These are phyloP conservation scores for Fusarium buharicum DNA, from an alignment of 2,329 filamentous ascomycete genomes.

Conservation along the genomic window DNA sequence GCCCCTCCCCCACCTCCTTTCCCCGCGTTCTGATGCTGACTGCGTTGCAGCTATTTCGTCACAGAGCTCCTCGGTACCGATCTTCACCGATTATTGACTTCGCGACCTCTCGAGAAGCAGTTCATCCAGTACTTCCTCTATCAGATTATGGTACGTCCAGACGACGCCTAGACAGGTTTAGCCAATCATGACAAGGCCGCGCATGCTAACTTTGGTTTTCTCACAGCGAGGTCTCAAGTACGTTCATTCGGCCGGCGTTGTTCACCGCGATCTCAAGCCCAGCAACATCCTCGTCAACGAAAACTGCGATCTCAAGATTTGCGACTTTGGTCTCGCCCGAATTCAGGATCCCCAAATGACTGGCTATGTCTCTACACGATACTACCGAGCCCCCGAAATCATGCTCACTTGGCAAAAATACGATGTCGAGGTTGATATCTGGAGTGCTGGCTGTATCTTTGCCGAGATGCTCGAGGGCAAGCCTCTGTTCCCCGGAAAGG, in stretches of 20 bases:
- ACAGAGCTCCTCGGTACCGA: slow-evolving; percentile 98
- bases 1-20: slow-evolving; percentile 4
- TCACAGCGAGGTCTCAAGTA: slow-evolving; percentile 94
- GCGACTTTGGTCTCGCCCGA: slow-evolving; percentile 95
- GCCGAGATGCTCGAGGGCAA: slow-evolving; percentile 99
- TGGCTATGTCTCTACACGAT: slow-evolving; percentile 97
- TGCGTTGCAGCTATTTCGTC: slow-evolving; percentile 82
- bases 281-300: slow-evolving; percentile 99
- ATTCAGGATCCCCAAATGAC: slow-evolving; percentile 99
- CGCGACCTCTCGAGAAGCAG: slow-evolving; percentile 95
- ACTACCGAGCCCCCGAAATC: slow-evolving; percentile 98
- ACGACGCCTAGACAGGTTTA: background rate
- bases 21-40: slow-evolving; percentile 31
- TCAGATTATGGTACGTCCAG: slow-evolving; percentile 85
- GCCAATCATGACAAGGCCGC: background rate
- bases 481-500: slow-evolving; percentile 97
- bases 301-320: slow-evolving; percentile 99
- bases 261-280: slow-evolving; percentile 96
- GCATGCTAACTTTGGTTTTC: slow-evolving; percentile 21
- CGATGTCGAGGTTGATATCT: slow-evolving; percentile 98
- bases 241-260: slow-evolving; percentile 96
- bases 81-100: slow-evolving; percentile 93
- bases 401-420: slow-evolving; percentile 99
- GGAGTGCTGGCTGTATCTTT: slow-evolving; percentile 99
- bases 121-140: slow-evolving; percentile 99